Base-by-base conservation (phyloP, 805 yeast genomes). In the Yarrowia sp. region DNA sequence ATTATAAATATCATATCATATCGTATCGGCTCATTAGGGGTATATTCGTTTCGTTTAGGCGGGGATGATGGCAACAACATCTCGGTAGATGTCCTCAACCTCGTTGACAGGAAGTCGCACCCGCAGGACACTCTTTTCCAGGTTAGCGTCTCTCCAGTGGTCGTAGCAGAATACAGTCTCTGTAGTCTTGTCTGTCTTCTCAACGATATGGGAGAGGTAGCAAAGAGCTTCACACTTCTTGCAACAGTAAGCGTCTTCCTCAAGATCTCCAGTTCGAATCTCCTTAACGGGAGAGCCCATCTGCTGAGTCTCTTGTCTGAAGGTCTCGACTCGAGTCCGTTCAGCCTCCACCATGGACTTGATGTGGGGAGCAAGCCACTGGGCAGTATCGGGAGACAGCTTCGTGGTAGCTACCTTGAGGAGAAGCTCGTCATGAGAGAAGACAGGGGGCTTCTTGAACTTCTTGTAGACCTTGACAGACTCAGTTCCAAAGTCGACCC, bases 361-460 rank as follows among this genome's bases (percentile, higher is more conserved):
- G 17, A 73, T 47, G n/a, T 70, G 63, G 13, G 68, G 69, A 1
- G 66, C 47, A 24, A 74, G 66, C 73, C 73, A 71, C 6, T 43
- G 42, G 10, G 74, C 75, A 34, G 72, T 71, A 17, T 68, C 72
- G 2, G 66, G 49, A 15, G 71, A 20, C 13, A 38, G 47, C 38
- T 71, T 73, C 3, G 67, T 44, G 20, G 42, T 42, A 9, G 75
- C 75, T 2, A 72, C 68, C 20, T 69, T 68, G 13, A 72, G 43
- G 15, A 79, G 66, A 15, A 79, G 68, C 68, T 72, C 76, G 36
- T 79, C 81, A 64, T 76, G 79, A 2, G 79, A 75, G 65, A 79
- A 79, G 2, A 78, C 74, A 1, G 80, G 80, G 9, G 71, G 71
- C 42, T 74, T 72, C 15, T 70, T 68, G 61, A 73, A 74, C 30